Base-by-base conservation (phyloP, 768 basidiomycete species). In the Pholiota conissans region DNA sequence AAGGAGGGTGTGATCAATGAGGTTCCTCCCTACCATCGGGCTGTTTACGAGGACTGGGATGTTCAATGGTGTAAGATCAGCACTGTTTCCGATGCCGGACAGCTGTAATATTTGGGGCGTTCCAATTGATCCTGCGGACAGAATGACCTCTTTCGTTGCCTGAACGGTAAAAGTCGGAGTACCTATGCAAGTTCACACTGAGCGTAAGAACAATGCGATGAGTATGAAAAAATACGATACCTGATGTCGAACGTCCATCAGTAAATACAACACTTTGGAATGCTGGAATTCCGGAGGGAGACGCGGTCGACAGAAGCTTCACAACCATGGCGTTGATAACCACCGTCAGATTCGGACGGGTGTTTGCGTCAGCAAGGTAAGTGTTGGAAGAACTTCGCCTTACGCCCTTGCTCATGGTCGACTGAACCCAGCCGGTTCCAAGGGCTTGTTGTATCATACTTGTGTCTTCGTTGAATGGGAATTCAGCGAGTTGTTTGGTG, bases 381-480 rank as follows among this genome's bases (percentile, higher is more conserved):
- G 46, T 56, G 7, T 32, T 56, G 2, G 55, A 56, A 1, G 55
- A 56, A 30, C 55, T 56, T 6, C 24, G 9, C 9, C 30, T 14
- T 27, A 51, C 8, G 2, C 45, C 42, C 20, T 13, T 24, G 34
- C 11, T 18, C 39, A 48, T 51, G 24, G 53, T 28, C 30, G 55
- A 56, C 49, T 73, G 73, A 2, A 66, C 58, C 70, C 74, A 78
- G 61, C 74, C 72, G 24, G 76, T 53, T 7, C 74, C 74, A 5
- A 75, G 63, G 4, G 71, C n/a, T n/a, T n/a, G n/a, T 48, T 49
- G 57, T 24, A 6, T 73, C 74, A 3, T 48, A 24, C 55, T 56
- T n/a, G 64, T 71, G 58, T 78, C 76, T 9, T 63, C 55, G 46
- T 69, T 72, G 61, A 69, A 76, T 0, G 72, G 68, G 61, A 74